Evolutionary conservation across 2,329 filamentous ascomycete species (phyloP), one percentile per base, ranked within the genome.

Genomic region (Dactylellina cionopaga): DNA sequence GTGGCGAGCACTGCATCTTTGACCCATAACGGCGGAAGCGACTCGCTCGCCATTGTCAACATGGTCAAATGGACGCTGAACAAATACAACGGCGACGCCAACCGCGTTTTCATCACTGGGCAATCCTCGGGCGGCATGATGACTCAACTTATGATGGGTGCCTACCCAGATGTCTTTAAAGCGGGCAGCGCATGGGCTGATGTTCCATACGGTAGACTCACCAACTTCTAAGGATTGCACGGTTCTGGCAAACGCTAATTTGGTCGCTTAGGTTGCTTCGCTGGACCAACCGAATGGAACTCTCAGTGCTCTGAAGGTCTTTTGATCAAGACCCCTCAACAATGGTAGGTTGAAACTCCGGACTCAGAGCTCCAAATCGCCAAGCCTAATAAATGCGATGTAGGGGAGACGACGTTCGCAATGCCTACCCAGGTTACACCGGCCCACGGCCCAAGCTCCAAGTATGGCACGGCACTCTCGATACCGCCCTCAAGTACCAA

Each of bases 91-190:
- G 80, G 78, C 3, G 78, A 81, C 41, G 31, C 77, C 5, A 76
- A 63, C 17, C 78, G 78, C 10, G 77, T 80, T 2, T 80, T 80
- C 69, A 78, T 79, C 43, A 79, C 79, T 1, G 79, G 79, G 1
- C 59, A 78, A 6, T 79, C 78, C 5, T 79, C 77, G 1, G 79
- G 79, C 9, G 79, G 77, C 13, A 80, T 80, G 79, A 79, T 80
- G 78, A 79, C 1, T 82, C 84, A 84, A 71, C 82, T 85, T 74
- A 78, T 85, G 55, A 80, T 81, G 1, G 83, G 81, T 1, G 79
- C 81, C 0, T 85, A 85, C 75, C 83, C 83, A 0, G 83, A 84
- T 27, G 69, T 84, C 35, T 84, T 85, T 75, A 79, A 78, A 0
- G 83, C 82, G 0, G 83, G 79, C 2, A 80, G 81, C 15, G 82